Evolutionary conservation across 306 rosid species (phyloP), one percentile per base, ranked within the genome.

Genomic region (Canavalia ensiformis): DNA sequence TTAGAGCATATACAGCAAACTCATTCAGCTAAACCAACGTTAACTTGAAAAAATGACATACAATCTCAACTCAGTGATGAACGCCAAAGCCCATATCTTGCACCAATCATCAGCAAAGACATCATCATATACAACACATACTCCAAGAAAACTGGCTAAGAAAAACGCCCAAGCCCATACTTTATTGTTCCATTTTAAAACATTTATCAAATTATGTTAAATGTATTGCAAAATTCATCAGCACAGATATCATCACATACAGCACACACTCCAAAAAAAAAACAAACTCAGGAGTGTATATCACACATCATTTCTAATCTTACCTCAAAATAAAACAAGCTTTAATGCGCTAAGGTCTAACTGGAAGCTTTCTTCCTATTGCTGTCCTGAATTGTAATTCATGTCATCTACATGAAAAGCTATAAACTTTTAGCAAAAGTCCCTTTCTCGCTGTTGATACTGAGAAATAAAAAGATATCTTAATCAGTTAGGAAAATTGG

Each of bases 381-480:
- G 58, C 25, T 59, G 69, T 60, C 49, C 34, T 9, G 44, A 74
- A 52, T 71, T 42, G 79, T 64, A 25, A 11, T 51, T 64, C 44
- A 68, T 42, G 54, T 11, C 45, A 41, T 59, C 68, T 63, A 9
- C 68, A 63, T 63, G 68, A 62, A 56, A 74, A 56, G 76, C 6
- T 67, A 12, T 5, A 65, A 81, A 63, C 74, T 41, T 72, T 56
- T 50, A 39, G 34, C 25, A 18, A 44, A 49, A 68, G 74, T 3
- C 5, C 51, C 0, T 58, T 5, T 11, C 44, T 45, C 34, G 7
- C 4, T 29, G 42, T 74, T 75, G 67, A 79, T 72, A 79, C 47
- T 30, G 59, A 49, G 47, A 69, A 75, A 56, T 25, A 28, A 1
- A 29, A 45, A 25, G n/a, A 39, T 5, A 63, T 34, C 9, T 33